Percentiles rank a stretch among this genome's conserved stretches.
Evolutionary conservation across 805 yeast genomes (phyloP).

Genomic region (Yamadazyma laniorum): DNA sequence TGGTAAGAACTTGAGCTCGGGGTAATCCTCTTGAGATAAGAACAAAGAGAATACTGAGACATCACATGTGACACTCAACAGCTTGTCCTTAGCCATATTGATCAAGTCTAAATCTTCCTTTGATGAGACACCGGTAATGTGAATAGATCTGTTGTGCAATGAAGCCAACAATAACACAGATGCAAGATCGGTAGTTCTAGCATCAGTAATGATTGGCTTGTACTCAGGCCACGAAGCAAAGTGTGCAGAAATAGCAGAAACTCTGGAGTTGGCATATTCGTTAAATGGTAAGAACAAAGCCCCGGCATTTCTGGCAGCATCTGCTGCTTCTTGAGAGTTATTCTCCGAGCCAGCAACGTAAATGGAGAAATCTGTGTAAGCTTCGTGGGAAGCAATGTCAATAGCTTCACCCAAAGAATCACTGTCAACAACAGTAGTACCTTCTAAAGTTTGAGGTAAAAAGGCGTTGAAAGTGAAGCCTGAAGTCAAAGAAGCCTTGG

Average conservation of each 20-base stretch:
- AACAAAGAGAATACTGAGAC: constrained; percentile 79
- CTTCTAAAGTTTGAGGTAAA: constrained; percentile 67
- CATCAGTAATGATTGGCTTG: constrained; percentile 89
- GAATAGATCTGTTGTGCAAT: constrained; percentile 78
- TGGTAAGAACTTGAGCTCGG: constrained; percentile 73
- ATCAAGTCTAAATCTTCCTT: constrained; percentile 81
- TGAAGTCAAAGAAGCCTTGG: constrained; percentile 70
- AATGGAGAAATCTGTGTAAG: constrained; percentile 79
- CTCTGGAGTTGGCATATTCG: constrained; percentile 64
- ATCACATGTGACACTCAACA: constrained; percentile 84
- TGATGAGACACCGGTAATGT: constrained; percentile 81
- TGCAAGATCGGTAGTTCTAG: constrained; percentile 89
- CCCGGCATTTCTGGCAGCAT: constrained; percentile 65
- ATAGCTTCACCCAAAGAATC: constrained; percentile 65
- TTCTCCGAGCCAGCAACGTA: constrained; percentile 78
- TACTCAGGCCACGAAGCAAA: constrained; percentile 78
- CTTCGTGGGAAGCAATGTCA: constrained; percentile 52
- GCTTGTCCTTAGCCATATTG: constrained; percentile 79
- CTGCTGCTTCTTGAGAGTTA: constrained; percentile 61
- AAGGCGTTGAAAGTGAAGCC: constrained; percentile 88
- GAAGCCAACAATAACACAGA: constrained; percentile 87
- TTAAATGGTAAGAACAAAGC: constrained; percentile 81
- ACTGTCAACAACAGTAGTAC: constrained; percentile 63
- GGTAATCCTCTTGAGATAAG: constrained; percentile 67
- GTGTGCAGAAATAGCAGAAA: constrained; percentile 76